Conservation (phyloP, 345 rosid species). For the Sisymbrium altissimum region DNA sequence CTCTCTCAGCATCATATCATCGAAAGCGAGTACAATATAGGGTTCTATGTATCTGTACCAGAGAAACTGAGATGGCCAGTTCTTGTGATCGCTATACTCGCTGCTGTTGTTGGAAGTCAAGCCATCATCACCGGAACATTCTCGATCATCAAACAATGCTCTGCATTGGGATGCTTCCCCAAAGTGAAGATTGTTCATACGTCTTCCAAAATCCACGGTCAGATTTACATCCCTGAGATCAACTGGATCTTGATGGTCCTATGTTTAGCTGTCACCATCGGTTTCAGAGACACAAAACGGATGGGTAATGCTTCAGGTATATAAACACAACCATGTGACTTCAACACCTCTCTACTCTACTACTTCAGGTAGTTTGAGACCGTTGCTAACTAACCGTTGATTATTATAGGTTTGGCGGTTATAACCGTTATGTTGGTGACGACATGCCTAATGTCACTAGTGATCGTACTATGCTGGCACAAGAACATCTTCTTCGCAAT, state of each 20-base stretch:
- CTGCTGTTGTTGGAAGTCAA: constrained; percentile 95
- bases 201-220: constrained; percentile 85
- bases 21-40: constrained; percentile 45
- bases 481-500: constrained; percentile 65
- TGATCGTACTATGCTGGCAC: constrained; percentile 93
- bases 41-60: constrained; percentile 90
- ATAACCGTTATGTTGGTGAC: constrained; percentile 98
- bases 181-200: constrained; percentile 87
- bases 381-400: not conserved
- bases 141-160: constrained; percentile 87
- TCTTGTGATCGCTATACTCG: constrained; percentile 83
- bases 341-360: not conserved
- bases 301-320: constrained; percentile 94
- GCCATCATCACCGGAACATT: constrained; percentile 93
- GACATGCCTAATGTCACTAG: constrained; percentile 93
- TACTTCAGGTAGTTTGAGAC: not conserved
- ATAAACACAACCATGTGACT: constrained; percentile 1
- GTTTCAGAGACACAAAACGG: constrained; percentile 74
- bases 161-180: constrained; percentile 84
- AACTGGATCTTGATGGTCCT: constrained; percentile 87
- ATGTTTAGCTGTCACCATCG: constrained; percentile 87
- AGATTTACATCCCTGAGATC: constrained; percentile 92
- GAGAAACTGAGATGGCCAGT: constrained; percentile 85
- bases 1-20: constrained; percentile 60
- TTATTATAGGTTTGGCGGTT: constrained; percentile 80